These are phyloP conservation scores for Dictyostelium capitatum DNA, from an alignment of 78 protist genomes.

Conservation along the genomic window DNA sequence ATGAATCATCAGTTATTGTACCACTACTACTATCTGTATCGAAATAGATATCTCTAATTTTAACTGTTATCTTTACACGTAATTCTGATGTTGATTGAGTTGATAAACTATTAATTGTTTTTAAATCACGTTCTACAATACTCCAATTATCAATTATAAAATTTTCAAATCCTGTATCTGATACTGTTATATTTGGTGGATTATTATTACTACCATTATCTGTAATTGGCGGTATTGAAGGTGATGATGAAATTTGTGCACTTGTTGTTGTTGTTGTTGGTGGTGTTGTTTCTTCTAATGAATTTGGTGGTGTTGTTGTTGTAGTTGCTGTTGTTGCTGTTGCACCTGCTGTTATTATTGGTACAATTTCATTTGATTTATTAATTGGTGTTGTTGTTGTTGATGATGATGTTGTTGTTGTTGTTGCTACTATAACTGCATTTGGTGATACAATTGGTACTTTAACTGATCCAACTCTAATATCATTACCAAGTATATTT, in stretches of 20 bases:
- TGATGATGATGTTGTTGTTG: not conserved
- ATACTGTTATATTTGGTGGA: not conserved
- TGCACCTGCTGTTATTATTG: not conserved
- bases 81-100: not conserved
- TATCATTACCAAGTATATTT: slow-evolving; percentile 66
- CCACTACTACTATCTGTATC: slow-evolving; percentile 50
- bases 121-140: slow-evolving; percentile 20
- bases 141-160: slow-evolving; percentile 41
- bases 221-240: not conserved
- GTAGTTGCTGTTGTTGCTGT: not conserved
- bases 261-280: slow-evolving; percentile 8
- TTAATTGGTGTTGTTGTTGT: not conserved
- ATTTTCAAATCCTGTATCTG: slow-evolving; percentile 10
- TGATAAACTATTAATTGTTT: not conserved
- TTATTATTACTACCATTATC: not conserved
- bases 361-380: not conserved
- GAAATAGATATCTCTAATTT: slow-evolving; percentile 44
- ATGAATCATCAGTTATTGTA: not conserved
- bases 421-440: no score
- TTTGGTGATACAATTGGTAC: slow-evolving; percentile 2
- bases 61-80: slow-evolving; percentile 45
- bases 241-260: not conserved
- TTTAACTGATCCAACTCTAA: slow-evolving; percentile 49
- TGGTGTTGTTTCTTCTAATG: not conserved
- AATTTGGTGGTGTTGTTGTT: not conserved